Base-by-base conservation (phyloP, 2,329 filamentous ascomycete species). In the Claviceps sp. region DNA sequence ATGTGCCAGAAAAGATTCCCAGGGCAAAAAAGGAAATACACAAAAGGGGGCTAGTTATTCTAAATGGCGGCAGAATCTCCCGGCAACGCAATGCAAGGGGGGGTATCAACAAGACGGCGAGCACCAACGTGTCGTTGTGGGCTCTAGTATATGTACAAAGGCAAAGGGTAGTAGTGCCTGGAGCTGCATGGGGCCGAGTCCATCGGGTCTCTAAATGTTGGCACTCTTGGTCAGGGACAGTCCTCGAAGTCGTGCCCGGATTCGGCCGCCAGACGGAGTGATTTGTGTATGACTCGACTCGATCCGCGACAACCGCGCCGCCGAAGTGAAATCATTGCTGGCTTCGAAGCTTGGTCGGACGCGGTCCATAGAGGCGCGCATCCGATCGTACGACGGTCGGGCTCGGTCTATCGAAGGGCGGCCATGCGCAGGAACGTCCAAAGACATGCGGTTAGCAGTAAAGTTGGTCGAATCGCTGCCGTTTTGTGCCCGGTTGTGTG, bases 401-500 rank as follows among this genome's bases (percentile, higher is more conserved):
- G 84, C 76, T 55, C 84, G 77, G 56, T 89, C 85, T 43, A 81
- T 73, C 5, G 82, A 84, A 26, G 75, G 77, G 30, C 79, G 70
- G 44, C 64, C 68, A 47, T 62, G 61, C 43, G 57, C 55, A 47
- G 61, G 56, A 7, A 56, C 51, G 16, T 61, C 60, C 26, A 81
- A 65, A 16, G 83, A 83, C 58, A 74, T 71, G 55, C 82, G 77
- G 59, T 81, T 79, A 48, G 76, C 72, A 22, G 89, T 94, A 66
- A 89, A 94, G 61, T 94, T 90, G 48, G 93, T 96, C 55, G 89
- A 91, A 67, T 95, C 90, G 69, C 90, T 96, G 55, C 89, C 89
- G 60, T 91, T 94, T 64, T 95, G 88, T 61, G 87, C 93, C 49
- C 84, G 84, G 57, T 82, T 91, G 64, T 93, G 85, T 22, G 67